Evolutionary conservation across 2,329 filamentous ascomycete genomes (phyloP), one percentile per base, ranked within the genome.

Genomic region (Aspergillus brasiliensis): DNA sequence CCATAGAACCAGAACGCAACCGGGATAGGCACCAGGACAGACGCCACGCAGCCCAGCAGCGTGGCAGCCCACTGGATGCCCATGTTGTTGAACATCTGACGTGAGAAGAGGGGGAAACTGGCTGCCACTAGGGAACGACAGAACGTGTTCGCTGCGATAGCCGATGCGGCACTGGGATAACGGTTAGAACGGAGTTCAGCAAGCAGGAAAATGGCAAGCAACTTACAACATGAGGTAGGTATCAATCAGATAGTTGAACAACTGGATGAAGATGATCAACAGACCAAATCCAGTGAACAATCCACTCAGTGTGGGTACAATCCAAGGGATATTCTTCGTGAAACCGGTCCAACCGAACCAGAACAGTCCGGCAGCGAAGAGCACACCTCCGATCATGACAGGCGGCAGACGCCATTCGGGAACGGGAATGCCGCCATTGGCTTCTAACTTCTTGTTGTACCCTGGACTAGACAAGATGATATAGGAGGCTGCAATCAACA

Each of bases 261-360:
- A 72, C 54, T 82, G 81, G 10, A 87, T 76, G 73, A 87, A 87
- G 61, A 87, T 85, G 28, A 78, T 76, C 65, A 86, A 76, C 38
- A 87, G 79, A 10, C 84, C 84, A 61, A 85, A 85, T 2, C 84
- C 84, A 1, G 82, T 84, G 59, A 83, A 79, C 0, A 86, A 67
- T 11, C 84, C 84, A 28, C 75, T 77, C 19, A 78, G 61, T 0
- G 77, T 78, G 6, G 77, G 77, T 7, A 72, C 75, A 19, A 76
- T 76, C 77, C 77, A 80, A 34, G 70, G 66, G 19, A 83, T 73
- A 2, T 68, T 72, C 8, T 58, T 60, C 28, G 67, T 78, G 69
- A 81, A 83, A 17, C 88, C 88, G 5, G 87, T 85, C 89, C 89
- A 91, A 63, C 88, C 89, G 65, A 91, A 91, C 88, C 89, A 91